Percentiles rank a stretch among this genome's conserved stretches.
Conservation (phyloP, 2,329 filamentous ascomycete species). For the Arachnomyces sp. region DNA sequence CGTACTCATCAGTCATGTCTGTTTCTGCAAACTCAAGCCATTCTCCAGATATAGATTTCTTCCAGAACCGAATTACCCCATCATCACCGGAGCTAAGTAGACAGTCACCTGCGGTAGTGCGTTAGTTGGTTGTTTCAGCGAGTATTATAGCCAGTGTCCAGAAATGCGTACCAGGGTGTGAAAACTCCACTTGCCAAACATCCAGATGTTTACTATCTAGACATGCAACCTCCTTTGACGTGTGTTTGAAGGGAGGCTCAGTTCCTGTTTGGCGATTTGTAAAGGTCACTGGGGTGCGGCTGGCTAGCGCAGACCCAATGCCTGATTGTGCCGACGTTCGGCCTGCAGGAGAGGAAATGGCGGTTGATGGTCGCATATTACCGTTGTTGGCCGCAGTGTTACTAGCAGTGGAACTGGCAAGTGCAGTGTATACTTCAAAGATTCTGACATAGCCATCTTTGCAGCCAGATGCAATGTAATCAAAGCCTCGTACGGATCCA, state of each 20-base stretch:
- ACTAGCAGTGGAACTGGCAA: constrained; percentile 19
- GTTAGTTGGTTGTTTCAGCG: background rate
- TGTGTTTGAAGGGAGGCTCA: constrained; percentile 34
- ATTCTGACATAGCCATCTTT: constrained; percentile 86
- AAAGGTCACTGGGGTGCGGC: constrained; percentile 17
- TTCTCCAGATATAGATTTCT: constrained; percentile 34
- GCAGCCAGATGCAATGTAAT: constrained; percentile 82
- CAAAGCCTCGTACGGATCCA: constrained; percentile 81
- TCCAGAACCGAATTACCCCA: constrained; percentile 36
- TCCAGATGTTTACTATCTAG: constrained; percentile 38
- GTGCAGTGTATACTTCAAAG: constrained; percentile 54
- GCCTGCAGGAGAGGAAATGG: constrained; percentile 1
- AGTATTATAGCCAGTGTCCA: background rate
- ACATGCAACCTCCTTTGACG: constrained; percentile 34
- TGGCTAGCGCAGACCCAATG: constrained; percentile 35
- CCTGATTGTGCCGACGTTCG: constrained; percentile 29
- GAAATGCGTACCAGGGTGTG: constrained; percentile 29
- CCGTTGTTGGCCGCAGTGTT: constrained; percentile 18
- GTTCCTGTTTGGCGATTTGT: constrained; percentile 25
- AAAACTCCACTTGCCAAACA: constrained; percentile 39
- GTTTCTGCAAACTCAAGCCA: constrained; percentile 39
- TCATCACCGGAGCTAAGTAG: constrained; percentile 37
- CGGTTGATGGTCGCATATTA: background rate
- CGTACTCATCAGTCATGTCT: constrained; percentile 27
- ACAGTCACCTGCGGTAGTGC: constrained; percentile 28